These are phyloP conservation scores for Cutaneotrichosporon sp. DNA, from an alignment of 1,284 basidiomycete species.

Conservation along the genomic window DNA sequence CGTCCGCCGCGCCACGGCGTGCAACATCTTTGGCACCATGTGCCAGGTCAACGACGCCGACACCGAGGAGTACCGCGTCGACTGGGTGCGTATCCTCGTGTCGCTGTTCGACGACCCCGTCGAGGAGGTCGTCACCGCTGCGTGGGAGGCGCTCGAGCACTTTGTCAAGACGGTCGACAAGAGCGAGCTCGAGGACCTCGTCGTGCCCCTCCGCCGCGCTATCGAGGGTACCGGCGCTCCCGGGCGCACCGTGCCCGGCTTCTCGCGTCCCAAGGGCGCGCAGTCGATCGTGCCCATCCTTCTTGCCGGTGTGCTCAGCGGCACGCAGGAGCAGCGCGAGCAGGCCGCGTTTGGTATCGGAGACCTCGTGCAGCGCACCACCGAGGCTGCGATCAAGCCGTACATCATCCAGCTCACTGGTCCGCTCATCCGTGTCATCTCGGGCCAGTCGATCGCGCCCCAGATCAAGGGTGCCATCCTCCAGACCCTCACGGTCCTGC, in stretches of 20 bases:
- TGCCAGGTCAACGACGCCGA: conserved; percentile 77
- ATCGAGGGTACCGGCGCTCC: conserved; percentile 84
- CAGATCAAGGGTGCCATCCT: conserved; percentile 89
- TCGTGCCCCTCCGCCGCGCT: conserved; percentile 82
- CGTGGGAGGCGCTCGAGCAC: conserved; percentile 79
- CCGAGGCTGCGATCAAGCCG: conserved; percentile 86
- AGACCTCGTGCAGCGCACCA: conserved; percentile 88
- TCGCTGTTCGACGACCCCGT: conserved; percentile 79
- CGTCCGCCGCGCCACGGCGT: conserved; percentile 72
- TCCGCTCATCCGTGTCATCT: conserved; percentile 90
- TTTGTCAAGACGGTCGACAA: conserved; percentile 92
- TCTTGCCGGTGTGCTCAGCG: conserved; percentile 69
- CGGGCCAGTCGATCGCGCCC: conserved; percentile 81
- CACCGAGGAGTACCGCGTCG: conserved; percentile 78
- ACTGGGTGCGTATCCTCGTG: conserved; percentile 94
- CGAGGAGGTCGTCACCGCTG: conserved; percentile 73
- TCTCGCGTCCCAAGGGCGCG: conserved; percentile 87
- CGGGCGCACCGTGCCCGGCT: conserved; percentile 78
- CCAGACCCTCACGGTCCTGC: conserved; percentile 75
- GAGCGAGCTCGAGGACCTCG: conserved; percentile 85
- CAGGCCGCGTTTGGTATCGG: conserved; percentile 93
- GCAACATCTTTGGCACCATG: conserved; percentile 74
- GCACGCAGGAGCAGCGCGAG: conserved; percentile 64
- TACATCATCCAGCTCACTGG: conserved; percentile 97
- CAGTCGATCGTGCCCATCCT: conserved; percentile 84